Conservation (phyloP, 257 asterid genomes). For the Euphrasia confusa region DNA sequence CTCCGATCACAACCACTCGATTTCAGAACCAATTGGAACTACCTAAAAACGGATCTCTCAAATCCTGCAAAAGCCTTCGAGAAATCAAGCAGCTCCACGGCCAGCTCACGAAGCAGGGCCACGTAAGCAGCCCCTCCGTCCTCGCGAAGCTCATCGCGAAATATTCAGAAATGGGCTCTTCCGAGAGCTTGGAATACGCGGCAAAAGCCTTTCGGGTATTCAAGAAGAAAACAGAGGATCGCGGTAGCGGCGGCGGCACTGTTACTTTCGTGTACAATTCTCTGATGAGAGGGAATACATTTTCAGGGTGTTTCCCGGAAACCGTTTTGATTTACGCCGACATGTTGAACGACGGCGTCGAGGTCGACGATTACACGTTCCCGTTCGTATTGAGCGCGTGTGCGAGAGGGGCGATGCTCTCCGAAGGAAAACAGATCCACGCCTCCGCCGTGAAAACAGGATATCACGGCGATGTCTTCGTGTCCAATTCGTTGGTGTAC, state of each 20-base stretch:
- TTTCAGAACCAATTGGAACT: constrained; percentile 21
- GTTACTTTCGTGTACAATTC: constrained; percentile 36
- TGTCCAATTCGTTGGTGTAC: constrained; percentile 40
- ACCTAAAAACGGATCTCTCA: constrained; percentile 25
- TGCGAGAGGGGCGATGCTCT: constrained; percentile 34
- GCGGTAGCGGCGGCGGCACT: constrained; percentile 9
- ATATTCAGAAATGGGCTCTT: constrained; percentile 34
- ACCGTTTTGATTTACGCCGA: constrained; percentile 33
- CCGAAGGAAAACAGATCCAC: constrained; percentile 38
- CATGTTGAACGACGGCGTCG: constrained; percentile 36
- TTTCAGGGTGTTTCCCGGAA: constrained; percentile 26
- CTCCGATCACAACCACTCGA: constrained; percentile 15
- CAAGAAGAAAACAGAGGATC: constrained; percentile 25
- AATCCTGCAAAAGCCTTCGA: constrained; percentile 42
- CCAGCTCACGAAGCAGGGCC: constrained; percentile 41
- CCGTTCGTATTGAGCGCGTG: constrained; percentile 56
- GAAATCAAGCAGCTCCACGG: constrained; percentile 47
- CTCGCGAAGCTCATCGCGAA: constrained; percentile 37
- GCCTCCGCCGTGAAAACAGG: constrained; percentile 41
- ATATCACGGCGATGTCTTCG: constrained; percentile 32
- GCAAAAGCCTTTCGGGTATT: constrained; percentile 34
- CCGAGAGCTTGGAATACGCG: constrained; percentile 43
- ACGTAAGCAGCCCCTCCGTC: constrained; percentile 21
- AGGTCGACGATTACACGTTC: constrained; percentile 46
- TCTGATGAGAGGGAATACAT: constrained; percentile 41